Evolutionary conservation across 371 early-diverging fungal species (phyloP).

Genomic region (Caulochytrium protostelioides): DNA sequence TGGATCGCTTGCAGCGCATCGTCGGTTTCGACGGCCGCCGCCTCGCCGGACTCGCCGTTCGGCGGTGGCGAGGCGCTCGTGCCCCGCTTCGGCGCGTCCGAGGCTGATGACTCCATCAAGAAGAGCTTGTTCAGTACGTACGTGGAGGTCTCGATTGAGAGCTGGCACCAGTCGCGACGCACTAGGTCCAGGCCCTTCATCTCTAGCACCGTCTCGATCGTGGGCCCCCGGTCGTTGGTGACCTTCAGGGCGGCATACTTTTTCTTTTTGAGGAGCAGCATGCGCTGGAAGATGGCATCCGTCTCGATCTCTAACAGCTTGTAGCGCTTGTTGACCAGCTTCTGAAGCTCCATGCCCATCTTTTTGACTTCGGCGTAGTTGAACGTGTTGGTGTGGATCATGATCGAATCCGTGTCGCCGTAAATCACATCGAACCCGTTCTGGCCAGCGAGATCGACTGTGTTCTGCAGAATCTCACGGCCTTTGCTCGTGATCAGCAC

Average conservation of each 20-base stretch:
- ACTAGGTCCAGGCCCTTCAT: slow-evolving; percentile 97
- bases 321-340: slow-evolving; percentile 79
- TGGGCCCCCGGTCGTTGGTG: slow-evolving; percentile 27
- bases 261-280: slow-evolving; percentile 97
- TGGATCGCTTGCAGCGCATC: slow-evolving; percentile 56
- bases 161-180: slow-evolving; percentile 93
- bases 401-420: slow-evolving; percentile 99
- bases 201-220: slow-evolving; percentile 45
- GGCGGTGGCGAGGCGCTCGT: too few relatives aligned
- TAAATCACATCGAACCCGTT: slow-evolving; percentile 81
- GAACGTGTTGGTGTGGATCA: slow-evolving; percentile 86
- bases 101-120: slow-evolving; percentile 2
- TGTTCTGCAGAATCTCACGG: slow-evolving; percentile 88
- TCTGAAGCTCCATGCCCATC: slow-evolving; percentile 57
- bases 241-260: slow-evolving; percentile 91
- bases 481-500: slow-evolving; percentile 95
- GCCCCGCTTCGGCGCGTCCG: too few relatives aligned
- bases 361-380: slow-evolving; percentile 54
- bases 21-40: too few relatives aligned
- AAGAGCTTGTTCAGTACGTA: slow-evolving; percentile 13
- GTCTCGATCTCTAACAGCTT: slow-evolving; percentile 89
- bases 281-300: slow-evolving; percentile 83
- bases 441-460: slow-evolving; percentile 64
- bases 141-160: slow-evolving; percentile 70
- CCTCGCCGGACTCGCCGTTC: too few relatives aligned